A percentile compares a stretch with the other conserved stretches of the same genome.
Evolutionary conservation across 1,139 yeast genomes (phyloP).

Genomic region (Yamadazyma dushanensis): DNA sequence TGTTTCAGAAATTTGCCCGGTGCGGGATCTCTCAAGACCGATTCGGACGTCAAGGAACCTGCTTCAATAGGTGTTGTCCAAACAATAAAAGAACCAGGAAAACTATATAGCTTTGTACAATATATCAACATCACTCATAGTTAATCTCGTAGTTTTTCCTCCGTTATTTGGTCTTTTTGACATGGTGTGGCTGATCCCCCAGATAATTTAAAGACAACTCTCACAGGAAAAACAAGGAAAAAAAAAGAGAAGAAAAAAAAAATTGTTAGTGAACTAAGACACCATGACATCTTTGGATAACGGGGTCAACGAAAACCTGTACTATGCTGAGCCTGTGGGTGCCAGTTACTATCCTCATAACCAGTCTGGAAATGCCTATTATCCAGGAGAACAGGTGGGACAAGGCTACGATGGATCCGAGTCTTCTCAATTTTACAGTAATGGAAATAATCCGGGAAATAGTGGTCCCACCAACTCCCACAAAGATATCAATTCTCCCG

Average conservation of each 20-base stretch:
- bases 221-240: slow-evolving; percentile 2
- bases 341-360: slow-evolving; percentile 29
- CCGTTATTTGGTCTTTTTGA: no score
- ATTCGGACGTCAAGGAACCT: slow-evolving; percentile 4
- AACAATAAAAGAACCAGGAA: no score
- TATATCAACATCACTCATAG: no score
- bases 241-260: neutral
- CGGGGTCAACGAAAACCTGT: slow-evolving; percentile 27
- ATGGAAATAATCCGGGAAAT: neutral
- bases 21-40: slow-evolving; percentile 4
- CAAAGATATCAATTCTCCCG: neutral
- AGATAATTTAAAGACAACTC: neutral
- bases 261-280: no score
- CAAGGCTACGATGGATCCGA: slow-evolving; percentile 1
- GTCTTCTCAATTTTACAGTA: slow-evolving; percentile 1
- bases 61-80: no score
- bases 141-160: no score
- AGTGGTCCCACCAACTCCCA: neutral
- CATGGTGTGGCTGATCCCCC: neutral
- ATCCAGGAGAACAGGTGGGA: slow-evolving; percentile 2
- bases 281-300: slow-evolving; percentile 37
- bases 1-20: neutral
- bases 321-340: slow-evolving; percentile 31
- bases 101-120: no score
- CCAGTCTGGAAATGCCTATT: slow-evolving; percentile 4